Evolutionary conservation across 768 basidiomycete genomes (phyloP), one percentile per base, ranked within the genome.

Genomic region (Calocera viscosa): DNA sequence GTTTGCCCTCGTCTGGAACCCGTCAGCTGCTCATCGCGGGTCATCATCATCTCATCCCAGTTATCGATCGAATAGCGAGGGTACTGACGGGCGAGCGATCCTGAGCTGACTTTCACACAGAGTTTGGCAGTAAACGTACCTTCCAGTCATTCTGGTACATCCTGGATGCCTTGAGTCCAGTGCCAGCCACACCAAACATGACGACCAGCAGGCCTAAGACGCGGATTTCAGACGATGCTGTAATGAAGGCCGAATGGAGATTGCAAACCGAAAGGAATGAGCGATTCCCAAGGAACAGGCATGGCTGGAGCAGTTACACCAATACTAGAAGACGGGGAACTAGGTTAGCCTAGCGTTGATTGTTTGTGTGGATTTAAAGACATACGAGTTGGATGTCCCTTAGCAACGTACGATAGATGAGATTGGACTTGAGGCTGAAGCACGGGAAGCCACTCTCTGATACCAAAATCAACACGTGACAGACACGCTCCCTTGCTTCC

Each of bases 31-130:
- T 83, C 81, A 79, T 98, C 95, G 66, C 95, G 82, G 73, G 86
- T 84, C 87, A 97, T 92, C 92, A 98, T 91, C 89, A 90, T 91
- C 65, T 89, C 83, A 69, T 98, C 95, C 93, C 92, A 98, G 24
- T 82, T 77, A 73, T 97, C 95, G 35, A 95, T 74, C 65, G 85
- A 82, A 73, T 94, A 94, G 63, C 95, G 84, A 34, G 89, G 83
- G 65, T 89, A 87, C 93, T 95, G 66, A 10, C 1, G 0, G 7
- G 40, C 2, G 33, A 63, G 5, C 14, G 35, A 14, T 38, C 14
- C 12, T 16, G 38, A 60, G 39, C 65, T 16, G 26, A 22, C 49
- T 22, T 32, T 53, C 26, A 22, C 40, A 67, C 49, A 68, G 12
- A 64, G 28, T 71, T 49, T 14, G 63, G 41, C 26, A 32, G 1